Conservation (phyloP, 2,329 filamentous ascomycete species). For the Niveomyces coronatus region DNA sequence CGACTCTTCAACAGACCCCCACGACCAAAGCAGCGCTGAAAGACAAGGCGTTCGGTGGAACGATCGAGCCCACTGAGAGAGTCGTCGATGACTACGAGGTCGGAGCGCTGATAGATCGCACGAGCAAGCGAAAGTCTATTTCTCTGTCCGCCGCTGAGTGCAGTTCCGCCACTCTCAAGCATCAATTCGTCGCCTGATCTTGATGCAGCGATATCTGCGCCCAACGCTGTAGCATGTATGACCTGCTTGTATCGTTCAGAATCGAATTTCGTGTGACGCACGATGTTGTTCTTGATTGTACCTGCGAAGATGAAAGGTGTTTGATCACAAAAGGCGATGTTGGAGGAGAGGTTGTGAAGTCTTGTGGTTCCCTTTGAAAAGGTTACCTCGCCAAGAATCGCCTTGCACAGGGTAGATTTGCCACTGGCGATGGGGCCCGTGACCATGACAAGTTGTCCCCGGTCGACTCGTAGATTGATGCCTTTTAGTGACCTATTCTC, state of each 20-base stretch:
- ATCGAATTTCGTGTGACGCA: slow-evolving; percentile 23
- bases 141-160: slow-evolving; percentile 30
- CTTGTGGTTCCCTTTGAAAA: no score
- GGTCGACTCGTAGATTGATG: slow-evolving; percentile 13
- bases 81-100: slow-evolving; percentile 25
- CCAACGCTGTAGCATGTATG: slow-evolving; percentile 23
- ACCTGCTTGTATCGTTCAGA: slow-evolving; percentile 23
- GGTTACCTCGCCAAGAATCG: background rate
- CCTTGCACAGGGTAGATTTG: slow-evolving; percentile 10
- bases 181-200: slow-evolving; percentile 26
- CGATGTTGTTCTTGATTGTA: no score
- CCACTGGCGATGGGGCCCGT: slow-evolving; percentile 27
- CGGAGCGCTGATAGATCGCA: slow-evolving; percentile 20
- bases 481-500: slow-evolving; percentile 13
- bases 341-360: no score
- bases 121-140: slow-evolving; percentile 19
- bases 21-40: slow-evolving; percentile 12
- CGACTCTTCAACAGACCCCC: slow-evolving; percentile 23
- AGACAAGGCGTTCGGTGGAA: slow-evolving; percentile 18
- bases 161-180: slow-evolving; percentile 32
- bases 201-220: slow-evolving; percentile 20
- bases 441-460: slow-evolving; percentile 21
- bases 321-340: no score
- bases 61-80: slow-evolving; percentile 26
- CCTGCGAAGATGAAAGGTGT: no score